Evolutionary conservation across 2,329 filamentous ascomycete species (phyloP).

Genomic region (Penicillium sp.): DNA sequence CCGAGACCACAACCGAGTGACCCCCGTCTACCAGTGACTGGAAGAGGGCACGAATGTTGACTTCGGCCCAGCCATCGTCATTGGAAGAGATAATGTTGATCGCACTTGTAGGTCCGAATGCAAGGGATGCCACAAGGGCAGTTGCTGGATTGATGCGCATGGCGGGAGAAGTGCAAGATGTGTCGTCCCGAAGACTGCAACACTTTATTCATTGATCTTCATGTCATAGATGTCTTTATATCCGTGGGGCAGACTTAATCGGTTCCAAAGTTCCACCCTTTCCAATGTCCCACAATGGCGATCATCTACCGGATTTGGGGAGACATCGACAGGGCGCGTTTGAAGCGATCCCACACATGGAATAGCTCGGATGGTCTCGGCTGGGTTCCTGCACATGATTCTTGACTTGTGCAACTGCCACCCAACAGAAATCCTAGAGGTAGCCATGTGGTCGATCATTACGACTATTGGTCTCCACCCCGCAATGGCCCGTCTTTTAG

Average conservation of each 20-base stretch:
- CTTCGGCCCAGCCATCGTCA: conserved; percentile 73
- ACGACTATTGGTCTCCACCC: neutral
- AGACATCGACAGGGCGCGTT: neutral
- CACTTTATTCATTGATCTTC: neutral
- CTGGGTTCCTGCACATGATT: neutral
- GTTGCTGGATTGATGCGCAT: conserved; percentile 21
- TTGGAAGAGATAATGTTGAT: conserved; percentile 64
- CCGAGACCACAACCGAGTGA: conserved; percentile 63
- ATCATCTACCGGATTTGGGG: neutral
- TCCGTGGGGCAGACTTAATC: neutral
- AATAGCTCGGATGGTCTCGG: neutral
- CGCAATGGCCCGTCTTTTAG: neutral
- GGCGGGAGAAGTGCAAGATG: neutral
- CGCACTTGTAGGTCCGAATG: conserved; percentile 24
- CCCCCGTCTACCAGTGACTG: conserved; percentile 54
- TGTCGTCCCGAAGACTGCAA: neutral
- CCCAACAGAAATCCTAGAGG: neutral
- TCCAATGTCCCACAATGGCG: neutral
- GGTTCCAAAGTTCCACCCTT: neutral
- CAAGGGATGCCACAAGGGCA: conserved; percentile 11
- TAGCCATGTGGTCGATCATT: conserved; percentile 2
- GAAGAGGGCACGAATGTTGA: conserved; percentile 62
- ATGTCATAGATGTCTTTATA: neutral
- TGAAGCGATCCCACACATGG: neutral
- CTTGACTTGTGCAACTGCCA: neutral